Evolutionary conservation across 768 basidiomycete genomes (phyloP), one percentile per base, ranked within the genome.

Genomic region (Tulasnella sp.): DNA sequence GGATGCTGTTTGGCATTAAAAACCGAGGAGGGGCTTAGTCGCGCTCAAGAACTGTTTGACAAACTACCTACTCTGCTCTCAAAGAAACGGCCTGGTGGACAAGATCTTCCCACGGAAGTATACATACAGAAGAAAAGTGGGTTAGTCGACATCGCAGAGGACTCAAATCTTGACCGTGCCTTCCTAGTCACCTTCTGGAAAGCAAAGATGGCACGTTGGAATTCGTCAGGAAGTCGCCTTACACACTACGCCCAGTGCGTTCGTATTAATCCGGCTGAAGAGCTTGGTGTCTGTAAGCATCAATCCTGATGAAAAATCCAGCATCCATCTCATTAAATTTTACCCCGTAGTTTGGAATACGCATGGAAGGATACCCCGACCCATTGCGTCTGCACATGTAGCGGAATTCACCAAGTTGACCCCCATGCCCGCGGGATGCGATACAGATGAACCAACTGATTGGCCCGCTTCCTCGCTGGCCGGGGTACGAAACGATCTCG

Each of bases 121-220:
- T 89, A 90, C 75, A 91, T 93, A 74, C 88, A 90, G 84, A 92
- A 91, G 85, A 92, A 91, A 82, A 49, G 93, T 93, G 71, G 11
- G 90, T 83, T 80, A 1, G 22, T 25, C 8, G 71, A 67, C 29
- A 19, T 58, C 4, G 71, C 38, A 69, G 39, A 9, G 40, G 17
- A 5, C 7, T 3, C 4, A 8, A 42, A 31, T 39, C 22, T 25
- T 42, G 7, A 39, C 39, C 39, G 14, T 39, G 5, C 40, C 5
- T 37, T 42, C 15, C 14, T 78, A 94, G 93, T 94, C 80, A 86
- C 86, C 0, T 93, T 92, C 80, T 93, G 92, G 82, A 87, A 90
- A 81, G 86, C 86, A 80, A 93, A 93, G 80, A 90, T 91, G 78
- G 80, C 79, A 49, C 83, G 87, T 37, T 82, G 84, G 40, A 89